Evolutionary conservation across 371 early-diverging fungal species (phyloP), one percentile per base, ranked within the genome.

Genomic region (Lichtheimia corymbifera): DNA sequence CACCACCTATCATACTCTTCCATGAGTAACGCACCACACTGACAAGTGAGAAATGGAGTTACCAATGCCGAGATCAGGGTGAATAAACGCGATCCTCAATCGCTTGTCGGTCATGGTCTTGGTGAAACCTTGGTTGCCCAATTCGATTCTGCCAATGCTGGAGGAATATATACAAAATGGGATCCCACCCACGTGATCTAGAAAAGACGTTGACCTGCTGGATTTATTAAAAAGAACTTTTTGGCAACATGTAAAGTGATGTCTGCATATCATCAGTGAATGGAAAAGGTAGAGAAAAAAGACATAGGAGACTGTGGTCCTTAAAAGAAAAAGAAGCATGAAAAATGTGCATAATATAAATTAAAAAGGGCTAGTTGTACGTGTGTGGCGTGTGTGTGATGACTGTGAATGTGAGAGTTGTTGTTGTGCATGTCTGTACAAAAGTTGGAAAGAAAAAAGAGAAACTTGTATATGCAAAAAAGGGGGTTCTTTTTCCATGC

Each of bases 21-120:
- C 35, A 35, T 35, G 35, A 35, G 9, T 11, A 35, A 35, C 11
- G 11, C 35, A 2, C 5, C 9, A 35, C 35, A 4, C 4, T 28
- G 7, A 2, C 28, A 28, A 35, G 11, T 35, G 35, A 11, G 9
- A 6, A 6, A 35, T 9, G 9, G 11, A 9, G 63, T 20, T 79
- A 86, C 91, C 93, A 50, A 93, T 92, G 62, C 97, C 97, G 17
- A 96, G 79, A 67, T 96, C 93, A 12, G 97, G 97, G 65, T 97
- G 96, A 24, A 96, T 76, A 66, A 96, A 93, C 28, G 90, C 93
- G 42, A 95, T 66, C 15, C 51, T 68, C 7, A 70, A 51, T 22
- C 58, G 59, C 58, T 28, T 58, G 22, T 54, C 25, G 54, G 15
- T 54, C 54, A 54, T 54, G 40, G 47, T 47, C 2, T 35, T 35